Conservation (phyloP, 192 early-diverging fungal species). For the Coemansia sp. region DNA sequence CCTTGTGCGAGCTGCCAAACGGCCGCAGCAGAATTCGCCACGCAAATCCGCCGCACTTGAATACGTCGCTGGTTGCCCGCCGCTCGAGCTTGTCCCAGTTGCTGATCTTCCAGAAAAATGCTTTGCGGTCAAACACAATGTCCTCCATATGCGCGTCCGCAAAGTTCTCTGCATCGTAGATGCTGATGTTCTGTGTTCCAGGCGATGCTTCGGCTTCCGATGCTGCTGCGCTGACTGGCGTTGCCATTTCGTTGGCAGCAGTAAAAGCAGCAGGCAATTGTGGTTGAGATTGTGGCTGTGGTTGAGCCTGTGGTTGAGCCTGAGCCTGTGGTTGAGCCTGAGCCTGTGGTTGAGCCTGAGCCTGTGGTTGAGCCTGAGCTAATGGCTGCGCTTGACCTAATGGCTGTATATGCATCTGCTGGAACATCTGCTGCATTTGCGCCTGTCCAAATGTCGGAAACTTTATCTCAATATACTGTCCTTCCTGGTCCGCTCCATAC, state of each 20-base stretch:
- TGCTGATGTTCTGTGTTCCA: slow-evolving; percentile 37
- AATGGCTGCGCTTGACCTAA: neutral
- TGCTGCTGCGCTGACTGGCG: slow-evolving; percentile 22
- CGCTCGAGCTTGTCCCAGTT: slow-evolving; percentile 53
- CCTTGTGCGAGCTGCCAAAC: slow-evolving; percentile 75
- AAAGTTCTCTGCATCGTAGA: slow-evolving; percentile 46
- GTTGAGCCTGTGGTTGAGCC: neutral
- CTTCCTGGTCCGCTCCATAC: slow-evolving; percentile 44
- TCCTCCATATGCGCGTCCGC: slow-evolving; percentile 52
- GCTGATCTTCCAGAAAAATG: slow-evolving; percentile 51
- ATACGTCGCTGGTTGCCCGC: slow-evolving; percentile 49
- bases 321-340: neutral
- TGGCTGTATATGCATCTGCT: slow-evolving; percentile 48
- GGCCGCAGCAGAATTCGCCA: slow-evolving; percentile 91
- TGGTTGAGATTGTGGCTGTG: slow-evolving; percentile 2
- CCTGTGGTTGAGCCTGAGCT: neutral
- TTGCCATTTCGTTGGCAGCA: slow-evolving; percentile 2
- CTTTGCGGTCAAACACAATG: slow-evolving; percentile 47
- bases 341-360: neutral
- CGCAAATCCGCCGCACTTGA: slow-evolving; percentile 48
- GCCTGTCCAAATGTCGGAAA: slow-evolving; percentile 53
- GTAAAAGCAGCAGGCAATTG: slow-evolving; percentile 7
- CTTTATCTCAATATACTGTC: slow-evolving; percentile 56
- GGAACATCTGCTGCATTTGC: slow-evolving; percentile 54
- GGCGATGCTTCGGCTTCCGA: neutral